These are phyloP conservation scores for Petasospora rhodanensis DNA, from an alignment of 1,139 yeast species.

Conservation along the genomic window DNA sequence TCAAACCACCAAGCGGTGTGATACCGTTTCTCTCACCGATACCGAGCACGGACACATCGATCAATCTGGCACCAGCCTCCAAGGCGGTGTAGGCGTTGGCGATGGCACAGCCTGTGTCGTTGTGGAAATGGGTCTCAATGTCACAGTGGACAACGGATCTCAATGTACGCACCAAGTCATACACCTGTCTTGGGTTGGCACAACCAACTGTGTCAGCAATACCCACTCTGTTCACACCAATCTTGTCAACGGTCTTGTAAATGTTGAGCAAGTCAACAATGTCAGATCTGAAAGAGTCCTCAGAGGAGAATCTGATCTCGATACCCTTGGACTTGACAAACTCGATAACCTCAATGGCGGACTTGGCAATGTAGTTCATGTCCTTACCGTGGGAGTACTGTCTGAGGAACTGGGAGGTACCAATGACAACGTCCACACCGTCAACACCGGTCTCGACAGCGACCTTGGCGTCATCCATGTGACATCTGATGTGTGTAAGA, in stretches of 20 bases:
- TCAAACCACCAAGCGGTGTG: conserved; percentile 94
- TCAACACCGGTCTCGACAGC: conserved; percentile 99
- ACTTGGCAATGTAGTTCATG: conserved; percentile 95
- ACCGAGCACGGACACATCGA: conserved; percentile 94
- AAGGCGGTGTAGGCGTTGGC: conserved; percentile 97
- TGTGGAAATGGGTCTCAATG: conserved; percentile 98
- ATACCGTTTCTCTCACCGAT: conserved; percentile 99
- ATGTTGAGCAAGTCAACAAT: conserved; percentile 92
- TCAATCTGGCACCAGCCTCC: conserved; percentile 95
- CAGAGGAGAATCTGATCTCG: conserved; percentile 94
- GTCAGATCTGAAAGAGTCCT: conserved; percentile 97
- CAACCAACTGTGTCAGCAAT: conserved; percentile 99
- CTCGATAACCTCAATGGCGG: conserved; percentile 95
- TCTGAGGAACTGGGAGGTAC: conserved; percentile 93
- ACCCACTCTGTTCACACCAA: conserved; percentile 98
- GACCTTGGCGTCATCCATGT: conserved; percentile 96
- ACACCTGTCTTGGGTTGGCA: conserved; percentile 98
- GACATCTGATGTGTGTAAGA: conserved; percentile 89
- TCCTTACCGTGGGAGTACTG: conserved; percentile 97
- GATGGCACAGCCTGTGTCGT: conserved; percentile 98
- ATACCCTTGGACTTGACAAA: conserved; percentile 96
- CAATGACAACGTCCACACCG: conserved; percentile 98
- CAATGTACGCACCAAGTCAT: conserved; percentile 90
- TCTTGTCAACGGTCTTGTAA: conserved; percentile 94
- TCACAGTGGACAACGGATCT: conserved; percentile 94